Base-by-base conservation (phyloP, 495 filamentous ascomycete genomes). In the Lasiosphaeria hispida region DNA sequence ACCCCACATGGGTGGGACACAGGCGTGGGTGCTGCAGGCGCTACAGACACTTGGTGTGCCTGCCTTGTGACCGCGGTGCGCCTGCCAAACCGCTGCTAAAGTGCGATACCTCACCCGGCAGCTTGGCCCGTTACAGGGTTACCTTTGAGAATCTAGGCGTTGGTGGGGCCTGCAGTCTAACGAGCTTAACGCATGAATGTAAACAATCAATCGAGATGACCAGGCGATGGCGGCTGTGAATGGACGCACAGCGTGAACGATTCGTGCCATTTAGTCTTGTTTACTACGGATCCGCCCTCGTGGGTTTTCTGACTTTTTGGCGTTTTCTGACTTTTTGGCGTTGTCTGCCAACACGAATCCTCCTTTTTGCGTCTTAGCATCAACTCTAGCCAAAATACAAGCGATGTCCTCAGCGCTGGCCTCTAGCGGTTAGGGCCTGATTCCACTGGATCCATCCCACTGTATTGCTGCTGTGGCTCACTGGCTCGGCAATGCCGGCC, bases 141-240 rank as follows among this genome's bases (percentile, higher is more conserved):
- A n/a, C n/a, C n/a, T n/a, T n/a, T n/a, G n/a, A 34, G 37, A 36
- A 35, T 5, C 23, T 30, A 5, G 5, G 23, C 23, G 23, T 30
- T 38, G 39, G 53, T 37, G 53, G 55, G 58, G 49, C 45, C 4
- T 41, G 42, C 55, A 55, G 55, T 39, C 35, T 33, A 63, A 48
- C 51, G 62, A 58, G 55, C 35, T 40, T 35, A 63, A 52, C 51
- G 62, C 65, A 67, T 67, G 54, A 67, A 67, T 23, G 48, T 63
- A 64, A 67, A 64, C 59, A 67, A 62, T 60, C 41, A 62, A 48
- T 57, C 19, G 52, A 63, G 64, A 66, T 66, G 59, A 62, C 11
- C 10, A 19, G 17, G 48, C 34, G 53, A 58, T 35, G 17, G 18
- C 38, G 40, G 33, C 44, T 50, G 34, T 15, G 39, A 57, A 14